Evolutionary conservation across 495 filamentous ascomycete species (phyloP).

Genomic region (Lineolata rhizophorae): DNA sequence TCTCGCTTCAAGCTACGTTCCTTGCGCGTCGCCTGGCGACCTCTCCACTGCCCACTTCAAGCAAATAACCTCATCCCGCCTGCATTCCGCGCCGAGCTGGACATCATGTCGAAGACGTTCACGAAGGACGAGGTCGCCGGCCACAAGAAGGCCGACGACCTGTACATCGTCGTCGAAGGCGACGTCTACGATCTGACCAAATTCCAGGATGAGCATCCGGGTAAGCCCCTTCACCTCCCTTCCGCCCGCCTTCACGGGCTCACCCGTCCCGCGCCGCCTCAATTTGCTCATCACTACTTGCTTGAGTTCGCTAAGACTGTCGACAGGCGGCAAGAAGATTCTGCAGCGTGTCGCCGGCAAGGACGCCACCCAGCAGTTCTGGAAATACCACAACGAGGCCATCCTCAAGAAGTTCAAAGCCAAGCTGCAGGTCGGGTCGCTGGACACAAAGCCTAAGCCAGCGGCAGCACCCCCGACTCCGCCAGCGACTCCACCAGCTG

Average conservation of each 20-base stretch:
- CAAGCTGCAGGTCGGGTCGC: constrained; percentile 69
- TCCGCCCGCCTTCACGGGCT: constrained; percentile 2
- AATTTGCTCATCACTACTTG: too few relatives aligned
- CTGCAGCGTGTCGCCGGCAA: constrained; percentile 84
- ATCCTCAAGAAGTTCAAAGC: constrained; percentile 91
- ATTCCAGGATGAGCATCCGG: constrained; percentile 85
- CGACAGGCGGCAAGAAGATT: too few relatives aligned
- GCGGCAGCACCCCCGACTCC: constrained; percentile 30
- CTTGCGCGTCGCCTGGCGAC: too few relatives aligned
- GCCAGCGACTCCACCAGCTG: constrained; percentile 28
- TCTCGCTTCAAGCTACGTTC: too few relatives aligned
- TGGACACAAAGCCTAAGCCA: constrained; percentile 59
- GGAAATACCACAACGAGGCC: constrained; percentile 95
- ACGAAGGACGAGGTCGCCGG: constrained; percentile 64
- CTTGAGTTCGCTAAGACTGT: too few relatives aligned
- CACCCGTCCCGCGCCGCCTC: too few relatives aligned
- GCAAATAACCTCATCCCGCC: not conserved
- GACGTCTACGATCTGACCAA: constrained; percentile 94
- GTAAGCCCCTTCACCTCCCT: constrained; percentile 20
- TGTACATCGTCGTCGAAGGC: constrained; percentile 83
- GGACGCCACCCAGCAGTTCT: constrained; percentile 95
- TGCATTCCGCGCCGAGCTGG: not conserved
- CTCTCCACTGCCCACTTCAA: too few relatives aligned
- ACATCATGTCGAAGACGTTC: constrained; percentile 73
- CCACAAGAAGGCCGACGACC: constrained; percentile 66